Evolutionary conservation across 805 yeast genomes (phyloP).

Genomic region (Starmerella sp.): DNA sequence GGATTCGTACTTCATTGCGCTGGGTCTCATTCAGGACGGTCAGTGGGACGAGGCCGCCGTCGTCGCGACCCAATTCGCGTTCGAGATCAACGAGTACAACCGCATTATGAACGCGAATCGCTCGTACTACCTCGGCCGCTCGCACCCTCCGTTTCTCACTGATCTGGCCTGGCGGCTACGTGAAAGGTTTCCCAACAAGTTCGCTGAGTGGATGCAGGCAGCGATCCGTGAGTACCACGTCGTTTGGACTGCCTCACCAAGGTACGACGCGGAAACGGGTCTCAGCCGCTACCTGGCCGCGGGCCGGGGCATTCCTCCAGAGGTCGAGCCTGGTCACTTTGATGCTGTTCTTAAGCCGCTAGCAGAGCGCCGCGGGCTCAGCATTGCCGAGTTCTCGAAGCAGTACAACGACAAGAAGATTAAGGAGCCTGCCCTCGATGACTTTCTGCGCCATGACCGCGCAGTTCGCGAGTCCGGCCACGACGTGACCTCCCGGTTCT

Average conservation of each 20-base stretch:
- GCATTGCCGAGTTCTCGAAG: constrained; percentile 52
- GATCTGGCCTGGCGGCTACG: constrained; percentile 69
- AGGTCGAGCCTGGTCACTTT: constrained; percentile 86
- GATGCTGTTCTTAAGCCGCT: constrained; percentile 57
- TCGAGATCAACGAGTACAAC: constrained; percentile 81
- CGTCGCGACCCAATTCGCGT: constrained; percentile 84
- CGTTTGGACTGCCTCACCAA: constrained; percentile 69
- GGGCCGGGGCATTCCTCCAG: constrained; percentile 93
- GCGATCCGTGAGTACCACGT: constrained; percentile 77
- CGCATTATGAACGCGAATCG: constrained; percentile 90
- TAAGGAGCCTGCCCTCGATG: constrained; percentile 72
- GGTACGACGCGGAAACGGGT: constrained; percentile 63
- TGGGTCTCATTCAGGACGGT: constrained; percentile 64
- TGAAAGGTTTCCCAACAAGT: constrained; percentile 41
- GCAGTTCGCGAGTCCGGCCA: constrained; percentile 96
- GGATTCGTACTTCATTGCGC: constrained; percentile 90
- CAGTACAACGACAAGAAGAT: constrained; percentile 58
- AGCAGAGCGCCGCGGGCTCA: constrained; percentile 47
- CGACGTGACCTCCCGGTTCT: constrained; percentile 83
- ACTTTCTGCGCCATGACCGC: constrained; percentile 79
- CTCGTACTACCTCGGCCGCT: constrained; percentile 76
- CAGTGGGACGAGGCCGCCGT: constrained; percentile 66
- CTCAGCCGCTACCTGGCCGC: constrained; percentile 83
- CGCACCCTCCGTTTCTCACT: constrained; percentile 94
- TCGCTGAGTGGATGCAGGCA: constrained; percentile 58